Percentiles rank a stretch among this genome's conserved stretches.
phyloP scores from a whole-genome alignment of 345 rosid genomes.

The Boechera divaricarpa region DNA sequence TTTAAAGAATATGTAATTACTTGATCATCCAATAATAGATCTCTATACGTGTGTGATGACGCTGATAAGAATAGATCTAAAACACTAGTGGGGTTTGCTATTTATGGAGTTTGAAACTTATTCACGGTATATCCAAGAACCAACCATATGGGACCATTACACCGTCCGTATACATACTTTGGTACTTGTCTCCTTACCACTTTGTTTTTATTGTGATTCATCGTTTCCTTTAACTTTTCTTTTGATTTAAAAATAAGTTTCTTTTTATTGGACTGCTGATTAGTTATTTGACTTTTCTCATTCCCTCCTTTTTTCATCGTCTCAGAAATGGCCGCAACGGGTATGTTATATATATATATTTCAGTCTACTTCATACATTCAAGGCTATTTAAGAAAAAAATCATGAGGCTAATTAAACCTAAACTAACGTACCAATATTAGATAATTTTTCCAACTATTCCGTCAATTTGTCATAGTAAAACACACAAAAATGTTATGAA shows the following conservation, averaged over 20 bases:
- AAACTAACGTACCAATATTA: background rate
- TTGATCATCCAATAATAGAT: background rate
- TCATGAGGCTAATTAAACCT: background rate
- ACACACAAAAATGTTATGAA: no score
- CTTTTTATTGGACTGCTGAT: background rate
- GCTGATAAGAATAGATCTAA: background rate
- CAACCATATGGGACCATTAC: background rate
- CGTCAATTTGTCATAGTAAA: no score
- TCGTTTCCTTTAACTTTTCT: background rate
- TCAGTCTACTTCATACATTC: no score
- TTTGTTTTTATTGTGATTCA: background rate
- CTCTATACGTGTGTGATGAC: background rate
- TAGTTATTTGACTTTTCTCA: conserved; percentile 17
- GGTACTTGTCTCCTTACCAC: background rate
- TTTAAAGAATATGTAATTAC: no score
- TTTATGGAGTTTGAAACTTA: conserved; percentile 10
- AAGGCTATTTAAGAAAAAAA: background rate
- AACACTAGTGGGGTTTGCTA: background rate
- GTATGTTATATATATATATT: no score
- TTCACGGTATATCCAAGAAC: conserved; percentile 4
- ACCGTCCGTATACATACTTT: background rate
- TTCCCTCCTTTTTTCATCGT: background rate
- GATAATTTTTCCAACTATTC: no score
- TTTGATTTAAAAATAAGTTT: no score
- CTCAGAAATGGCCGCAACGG: no score